Evolutionary conservation across 2,329 filamentous ascomycete species (phyloP).

Genomic region (Penicillium sp.): DNA sequence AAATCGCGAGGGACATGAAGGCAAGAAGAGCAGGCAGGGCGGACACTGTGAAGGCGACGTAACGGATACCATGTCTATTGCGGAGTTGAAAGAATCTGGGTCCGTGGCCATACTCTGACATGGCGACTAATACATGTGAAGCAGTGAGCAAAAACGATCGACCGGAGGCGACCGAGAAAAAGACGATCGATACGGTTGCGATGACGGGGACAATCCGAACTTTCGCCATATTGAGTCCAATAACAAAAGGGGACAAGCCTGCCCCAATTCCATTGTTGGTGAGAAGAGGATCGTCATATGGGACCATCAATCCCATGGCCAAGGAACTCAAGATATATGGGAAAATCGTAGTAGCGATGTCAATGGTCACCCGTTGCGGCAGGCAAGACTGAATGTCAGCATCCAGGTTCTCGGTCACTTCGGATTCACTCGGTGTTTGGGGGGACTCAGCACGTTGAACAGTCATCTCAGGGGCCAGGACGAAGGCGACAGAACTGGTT

Average conservation of each 20-base stretch:
- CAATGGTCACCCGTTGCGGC: slow-evolving; percentile 52
- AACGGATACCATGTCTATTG: slow-evolving; percentile 61
- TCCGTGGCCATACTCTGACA: slow-evolving; percentile 63
- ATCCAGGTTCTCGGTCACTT: slow-evolving; percentile 43
- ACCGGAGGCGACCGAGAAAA: slow-evolving; percentile 73
- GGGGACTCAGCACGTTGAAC: slow-evolving; percentile 50
- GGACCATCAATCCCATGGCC: slow-evolving; percentile 60
- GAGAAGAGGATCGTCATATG: slow-evolving; percentile 53
- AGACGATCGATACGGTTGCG: slow-evolving; percentile 72
- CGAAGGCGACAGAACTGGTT: slow-evolving; percentile 52
- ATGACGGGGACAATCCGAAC: slow-evolving; percentile 63
- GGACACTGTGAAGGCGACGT: slow-evolving; percentile 55
- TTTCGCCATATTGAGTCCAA: slow-evolving; percentile 51
- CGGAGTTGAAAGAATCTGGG: slow-evolving; percentile 58
- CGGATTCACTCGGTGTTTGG: background rate
- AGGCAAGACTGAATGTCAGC: slow-evolving; percentile 50
- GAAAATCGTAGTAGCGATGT: slow-evolving; percentile 56
- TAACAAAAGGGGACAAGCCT: slow-evolving; percentile 48
- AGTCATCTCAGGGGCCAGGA: slow-evolving; percentile 54
- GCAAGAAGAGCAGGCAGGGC: slow-evolving; percentile 60
- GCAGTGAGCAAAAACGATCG: slow-evolving; percentile 74
- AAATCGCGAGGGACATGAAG: slow-evolving; percentile 64
- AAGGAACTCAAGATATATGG: slow-evolving; percentile 59
- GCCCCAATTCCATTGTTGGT: slow-evolving; percentile 55
- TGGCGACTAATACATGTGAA: slow-evolving; percentile 63